Percentiles rank a stretch among this genome's conserved stretches.
These are phyloP conservation scores for Nitzschia palea DNA, from an alignment of 108 stramenopile species.

Conservation along the genomic window DNA sequence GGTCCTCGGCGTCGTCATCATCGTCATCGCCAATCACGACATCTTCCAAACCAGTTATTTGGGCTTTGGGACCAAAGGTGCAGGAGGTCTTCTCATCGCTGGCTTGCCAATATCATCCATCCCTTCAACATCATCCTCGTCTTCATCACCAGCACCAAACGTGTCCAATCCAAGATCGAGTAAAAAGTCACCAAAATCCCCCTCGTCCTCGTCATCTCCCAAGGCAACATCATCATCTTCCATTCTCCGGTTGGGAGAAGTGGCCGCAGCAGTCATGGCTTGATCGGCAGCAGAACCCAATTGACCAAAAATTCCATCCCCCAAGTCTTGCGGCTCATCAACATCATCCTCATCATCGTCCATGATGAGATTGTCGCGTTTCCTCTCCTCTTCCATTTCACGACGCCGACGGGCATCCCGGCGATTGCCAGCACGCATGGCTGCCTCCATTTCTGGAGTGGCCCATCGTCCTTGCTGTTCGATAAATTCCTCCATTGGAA, in stretches of 20 bases:
- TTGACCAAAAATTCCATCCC: conserved; percentile 70
- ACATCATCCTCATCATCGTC: conserved; percentile 48
- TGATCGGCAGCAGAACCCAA: conserved; percentile 52
- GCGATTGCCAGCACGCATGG: conserved; percentile 76
- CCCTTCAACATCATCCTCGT: conserved; percentile 20
- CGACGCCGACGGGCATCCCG: conserved; percentile 63
- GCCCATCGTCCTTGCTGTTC: conserved; percentile 81
- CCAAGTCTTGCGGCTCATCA: conserved; percentile 41
- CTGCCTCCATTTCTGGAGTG: conserved; percentile 80
- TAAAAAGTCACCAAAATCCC: conserved; percentile 66
- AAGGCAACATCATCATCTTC: conserved; percentile 43
- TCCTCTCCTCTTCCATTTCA: conserved; percentile 68
- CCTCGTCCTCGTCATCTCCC: conserved; percentile 54
- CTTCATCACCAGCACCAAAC: conserved; percentile 51
- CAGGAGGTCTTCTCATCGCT: background rate
- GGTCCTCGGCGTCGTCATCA: conserved; percentile 43
- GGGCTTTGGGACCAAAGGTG: background rate
- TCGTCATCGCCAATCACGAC: conserved; percentile 37
- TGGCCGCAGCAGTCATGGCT: conserved; percentile 47
- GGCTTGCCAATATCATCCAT: conserved; percentile 13
- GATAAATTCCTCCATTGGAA: conserved; percentile 85
- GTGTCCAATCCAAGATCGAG: conserved; percentile 73
- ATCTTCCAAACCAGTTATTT: conserved; percentile 24
- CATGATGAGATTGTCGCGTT: conserved; percentile 62
- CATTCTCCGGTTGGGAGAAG: conserved; percentile 22